Conservation (phyloP, 1,284 basidiomycete genomes). For the Cryptococcus floricola region DNA sequence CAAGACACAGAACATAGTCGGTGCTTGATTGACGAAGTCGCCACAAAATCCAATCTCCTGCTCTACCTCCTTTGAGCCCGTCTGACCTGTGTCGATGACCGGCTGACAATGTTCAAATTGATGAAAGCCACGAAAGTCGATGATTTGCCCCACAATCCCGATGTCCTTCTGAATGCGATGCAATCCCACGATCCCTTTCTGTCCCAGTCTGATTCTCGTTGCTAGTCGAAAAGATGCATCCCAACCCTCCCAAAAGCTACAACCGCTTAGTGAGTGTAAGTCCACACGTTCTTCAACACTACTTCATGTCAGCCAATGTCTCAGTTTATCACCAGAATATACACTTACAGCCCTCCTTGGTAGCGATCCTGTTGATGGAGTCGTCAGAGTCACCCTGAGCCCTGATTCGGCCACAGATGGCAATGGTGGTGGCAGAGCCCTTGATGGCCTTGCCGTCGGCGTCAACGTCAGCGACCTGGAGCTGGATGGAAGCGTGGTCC, state of each 20-base stretch:
- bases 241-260: constrained; percentile 1
- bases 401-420: constrained; percentile 89
- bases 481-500: constrained; percentile 98
- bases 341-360: constrained; percentile 86
- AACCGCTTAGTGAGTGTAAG: constrained; percentile 42
- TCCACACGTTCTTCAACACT: constrained; percentile 51
- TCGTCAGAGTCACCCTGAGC: constrained; percentile 96
- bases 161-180: too few species aligned
- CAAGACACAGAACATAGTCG: too few species aligned
- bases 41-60: too few species aligned
- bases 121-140: too few species aligned
- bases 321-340: constrained; percentile 1
- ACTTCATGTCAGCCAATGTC: constrained; percentile 1
- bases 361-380: constrained; percentile 93
- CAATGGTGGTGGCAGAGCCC: constrained; percentile 82
- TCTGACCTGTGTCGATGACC: too few species aligned
- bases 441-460: constrained; percentile 80
- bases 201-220: not conserved
- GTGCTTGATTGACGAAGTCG: too few species aligned
- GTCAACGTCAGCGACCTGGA: constrained; percentile 93
- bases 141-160: too few species aligned
- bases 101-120: too few species aligned
- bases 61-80: too few species aligned
- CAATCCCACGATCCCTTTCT: too few species aligned
- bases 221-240: constrained; percentile 18